Percentiles rank a stretch among this genome's conserved stretches.
Evolutionary conservation across 345 rosid genomes (phyloP).

Genomic region (Eucalyptus erythrocorys): DNA sequence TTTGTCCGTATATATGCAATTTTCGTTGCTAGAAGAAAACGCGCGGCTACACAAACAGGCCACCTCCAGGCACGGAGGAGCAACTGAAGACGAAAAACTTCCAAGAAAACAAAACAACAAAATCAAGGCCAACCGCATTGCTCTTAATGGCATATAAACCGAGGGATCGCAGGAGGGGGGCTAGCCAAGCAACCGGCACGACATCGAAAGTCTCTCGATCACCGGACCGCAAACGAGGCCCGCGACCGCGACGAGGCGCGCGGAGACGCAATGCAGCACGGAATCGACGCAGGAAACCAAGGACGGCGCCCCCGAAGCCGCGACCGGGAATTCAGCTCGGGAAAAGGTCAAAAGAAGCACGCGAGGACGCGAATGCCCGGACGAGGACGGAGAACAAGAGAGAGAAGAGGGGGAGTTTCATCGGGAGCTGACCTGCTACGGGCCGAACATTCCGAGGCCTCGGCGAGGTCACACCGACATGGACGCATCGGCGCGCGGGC

Average conservation of each 20-base stretch:
- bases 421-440: neutral
- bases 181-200: neutral
- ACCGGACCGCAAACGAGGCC: neutral
- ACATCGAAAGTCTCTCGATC: neutral
- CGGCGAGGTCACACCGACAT: neutral
- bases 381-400: neutral
- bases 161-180: neutral
- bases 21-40: neutral
- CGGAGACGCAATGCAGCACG: neutral
- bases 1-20: neutral
- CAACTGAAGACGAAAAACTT: neutral
- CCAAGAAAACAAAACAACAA: neutral
- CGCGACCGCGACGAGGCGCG: neutral
- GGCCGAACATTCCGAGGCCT: neutral
- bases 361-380: neutral
- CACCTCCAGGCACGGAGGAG: neutral
- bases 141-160: neutral
- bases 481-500: neutral
- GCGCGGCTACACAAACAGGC: neutral
- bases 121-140: neutral
- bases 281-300: neutral
- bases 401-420: neutral
- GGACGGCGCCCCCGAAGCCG: neutral
- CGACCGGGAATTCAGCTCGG: neutral
- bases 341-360: neutral